These are phyloP conservation scores for Xylaria hypoxylon DNA, from an alignment of 2,329 filamentous ascomycete genomes.

Conservation along the genomic window DNA sequence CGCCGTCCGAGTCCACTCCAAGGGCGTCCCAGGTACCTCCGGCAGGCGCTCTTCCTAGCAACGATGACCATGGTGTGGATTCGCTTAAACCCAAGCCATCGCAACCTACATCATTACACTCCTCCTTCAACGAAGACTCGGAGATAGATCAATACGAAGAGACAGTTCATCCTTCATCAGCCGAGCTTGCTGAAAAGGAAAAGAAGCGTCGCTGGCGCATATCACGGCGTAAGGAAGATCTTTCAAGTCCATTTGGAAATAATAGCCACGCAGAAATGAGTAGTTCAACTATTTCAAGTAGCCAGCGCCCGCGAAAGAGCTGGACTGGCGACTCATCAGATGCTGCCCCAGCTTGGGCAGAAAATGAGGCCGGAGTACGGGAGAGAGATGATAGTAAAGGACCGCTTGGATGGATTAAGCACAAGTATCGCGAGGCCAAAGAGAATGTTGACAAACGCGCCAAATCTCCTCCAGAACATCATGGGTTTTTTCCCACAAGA, in stretches of 20 bases:
- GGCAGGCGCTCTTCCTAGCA: slow-evolving; percentile 56
- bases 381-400: slow-evolving; percentile 64
- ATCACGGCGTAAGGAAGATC: slow-evolving; percentile 73
- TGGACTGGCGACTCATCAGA: slow-evolving; percentile 65
- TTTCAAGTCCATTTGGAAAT: slow-evolving; percentile 65
- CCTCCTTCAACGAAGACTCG: slow-evolving; percentile 82
- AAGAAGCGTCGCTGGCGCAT: slow-evolving; percentile 80
- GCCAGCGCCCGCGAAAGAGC: slow-evolving; percentile 61
- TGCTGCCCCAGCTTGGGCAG: slow-evolving; percentile 54
- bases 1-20: slow-evolving; percentile 60
- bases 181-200: slow-evolving; percentile 69
- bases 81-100: slow-evolving; percentile 75
- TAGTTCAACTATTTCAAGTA: slow-evolving; percentile 75
- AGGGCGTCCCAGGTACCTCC: slow-evolving; percentile 60
- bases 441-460: slow-evolving; percentile 66
- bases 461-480: slow-evolving; percentile 65
- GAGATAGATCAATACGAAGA: slow-evolving; percentile 82
- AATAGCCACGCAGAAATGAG: slow-evolving; percentile 74
- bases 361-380: slow-evolving; percentile 53
- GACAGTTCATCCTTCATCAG: slow-evolving; percentile 33
- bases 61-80: slow-evolving; percentile 57
- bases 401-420: slow-evolving; percentile 69
- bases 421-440: slow-evolving; percentile 70
- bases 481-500: slow-evolving; percentile 53
- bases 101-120: slow-evolving; percentile 80